Evolutionary conservation across 805 yeast genomes (phyloP), one percentile per base, ranked within the genome.

Genomic region (Wickerhamiella musiphila): DNA sequence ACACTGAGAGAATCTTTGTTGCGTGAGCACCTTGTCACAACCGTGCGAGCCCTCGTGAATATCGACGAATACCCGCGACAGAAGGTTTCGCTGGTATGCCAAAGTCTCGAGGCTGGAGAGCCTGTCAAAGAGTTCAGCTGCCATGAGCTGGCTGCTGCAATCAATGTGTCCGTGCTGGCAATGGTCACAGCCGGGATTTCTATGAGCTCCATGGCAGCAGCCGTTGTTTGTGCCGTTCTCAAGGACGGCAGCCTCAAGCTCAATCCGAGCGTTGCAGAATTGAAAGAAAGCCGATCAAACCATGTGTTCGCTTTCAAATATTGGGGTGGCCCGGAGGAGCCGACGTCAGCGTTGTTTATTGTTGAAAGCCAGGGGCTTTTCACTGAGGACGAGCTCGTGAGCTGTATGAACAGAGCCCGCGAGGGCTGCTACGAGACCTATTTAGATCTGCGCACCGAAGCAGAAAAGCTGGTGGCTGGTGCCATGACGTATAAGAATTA

Each of bases 151-250:
- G 65, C 72, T 32, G 71, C 74, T 2, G 73, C 77, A 15, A 61
- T 86, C 24, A 86, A 90, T 51, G 73, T 82, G 2, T 57, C 73
- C 2, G 72, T 62, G 40, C 54, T 78, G 40, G 93, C 95, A 0
- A 61, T 86, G 27, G 51, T 83, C 1, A 86, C 83, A 51, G 77
- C 93, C 5, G 82, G 79, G 28, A 62, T 84, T 13, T 75, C 82
- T 0, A 52, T 86, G 33, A 58, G 61, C 29, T 54, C 65, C n/a
- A 66, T 83, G 1, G 73, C 74, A 44, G 63, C 69, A 0, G 68
- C 83, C 12, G 56, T 66, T 0, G 56, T 71, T 4, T 49, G 71
- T n/a, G 61, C 65, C 3, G 31, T 45, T 3, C 39, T 38, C 16
- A n/a, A n/a, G n/a, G 45, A 51, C 20, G 43, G 44, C 1, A 51